phyloP scores from a whole-genome alignment of 2,329 filamentous ascomycete genomes.

The Epichloe elymi region DNA sequence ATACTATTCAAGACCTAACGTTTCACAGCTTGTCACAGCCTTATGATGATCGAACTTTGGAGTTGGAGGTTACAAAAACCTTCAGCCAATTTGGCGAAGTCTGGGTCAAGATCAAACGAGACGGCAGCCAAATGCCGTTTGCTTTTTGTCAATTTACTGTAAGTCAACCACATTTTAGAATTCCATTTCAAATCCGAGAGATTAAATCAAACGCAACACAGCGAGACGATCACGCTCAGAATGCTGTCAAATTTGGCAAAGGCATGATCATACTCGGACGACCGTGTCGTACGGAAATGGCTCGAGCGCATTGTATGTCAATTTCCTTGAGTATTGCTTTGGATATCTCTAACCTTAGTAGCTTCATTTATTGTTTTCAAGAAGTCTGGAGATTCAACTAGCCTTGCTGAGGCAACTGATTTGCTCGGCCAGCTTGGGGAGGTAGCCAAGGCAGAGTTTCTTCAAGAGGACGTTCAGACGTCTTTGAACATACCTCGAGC shows the following conservation, averaged over 20 bases:
- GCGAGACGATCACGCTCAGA: constrained; percentile 34
- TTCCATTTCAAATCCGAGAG: background rate
- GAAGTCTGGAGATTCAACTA: constrained; percentile 20
- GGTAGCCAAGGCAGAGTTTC: constrained; percentile 25
- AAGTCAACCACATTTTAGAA: constrained; percentile 14
- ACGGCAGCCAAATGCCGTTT: constrained; percentile 44
- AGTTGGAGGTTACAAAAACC: constrained; percentile 35
- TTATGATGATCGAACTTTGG: constrained; percentile 35
- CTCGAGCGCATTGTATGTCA: constrained; percentile 46
- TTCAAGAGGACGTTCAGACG: constrained; percentile 21
- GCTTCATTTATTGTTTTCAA: constrained; percentile 36
- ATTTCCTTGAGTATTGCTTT: constrained; percentile 11
- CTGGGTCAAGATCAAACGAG: constrained; percentile 51
- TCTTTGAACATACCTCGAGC: constrained; percentile 22
- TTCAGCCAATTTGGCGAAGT: constrained; percentile 44
- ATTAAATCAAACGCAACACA: constrained; percentile 13
- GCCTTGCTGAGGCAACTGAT: constrained; percentile 28
- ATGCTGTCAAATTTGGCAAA: constrained; percentile 33
- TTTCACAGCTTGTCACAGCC: constrained; percentile 34
- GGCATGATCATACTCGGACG: constrained; percentile 40
- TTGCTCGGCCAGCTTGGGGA: constrained; percentile 32
- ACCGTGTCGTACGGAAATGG: constrained; percentile 45
- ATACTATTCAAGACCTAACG: constrained; percentile 6
- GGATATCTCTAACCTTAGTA: constrained; percentile 18
- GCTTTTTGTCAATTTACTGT: constrained; percentile 53